phyloP scores from a whole-genome alignment of 2,329 filamentous ascomycete genomes.

The Fusarium brachygibbosum region DNA sequence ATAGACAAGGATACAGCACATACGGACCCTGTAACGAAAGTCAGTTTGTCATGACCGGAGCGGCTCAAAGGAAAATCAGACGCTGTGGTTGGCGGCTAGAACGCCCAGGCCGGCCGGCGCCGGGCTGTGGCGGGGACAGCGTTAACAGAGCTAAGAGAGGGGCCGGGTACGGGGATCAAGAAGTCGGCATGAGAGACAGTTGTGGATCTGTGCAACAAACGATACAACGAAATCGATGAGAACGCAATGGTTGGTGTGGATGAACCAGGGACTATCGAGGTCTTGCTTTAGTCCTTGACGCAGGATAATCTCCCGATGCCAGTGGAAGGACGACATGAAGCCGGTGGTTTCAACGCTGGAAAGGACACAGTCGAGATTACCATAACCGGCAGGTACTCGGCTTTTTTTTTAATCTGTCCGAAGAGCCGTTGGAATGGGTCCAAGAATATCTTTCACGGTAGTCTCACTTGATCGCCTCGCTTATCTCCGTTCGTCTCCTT shows the following conservation, averaged over 20 bases:
- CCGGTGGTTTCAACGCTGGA: slow-evolving; percentile 1
- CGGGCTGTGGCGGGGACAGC: slow-evolving; percentile 31
- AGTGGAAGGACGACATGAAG: slow-evolving; percentile 18
- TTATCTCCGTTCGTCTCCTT: slow-evolving; percentile 34
- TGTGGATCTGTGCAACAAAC: slow-evolving; percentile 43
- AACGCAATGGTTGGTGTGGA: slow-evolving; percentile 18
- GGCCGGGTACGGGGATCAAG: slow-evolving; percentile 19
- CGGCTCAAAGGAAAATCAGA: slow-evolving; percentile 11
- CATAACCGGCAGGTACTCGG: not conserved
- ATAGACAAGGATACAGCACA: slow-evolving; percentile 12
- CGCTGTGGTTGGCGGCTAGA: slow-evolving; percentile 25
- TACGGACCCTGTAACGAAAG: slow-evolving; percentile 21
- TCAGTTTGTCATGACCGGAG: slow-evolving; percentile 5
- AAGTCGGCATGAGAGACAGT: slow-evolving; percentile 38
- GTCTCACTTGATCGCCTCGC: slow-evolving; percentile 38
- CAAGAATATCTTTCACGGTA: slow-evolving; percentile 19
- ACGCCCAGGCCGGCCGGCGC: slow-evolving; percentile 23
- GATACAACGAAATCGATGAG: slow-evolving; percentile 10
- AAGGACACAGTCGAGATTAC: slow-evolving; percentile 5
- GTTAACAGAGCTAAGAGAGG: slow-evolving; percentile 30
- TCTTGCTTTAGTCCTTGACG: slow-evolving; percentile 18
- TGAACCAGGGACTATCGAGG: slow-evolving; percentile 15
- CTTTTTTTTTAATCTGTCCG: not conserved
- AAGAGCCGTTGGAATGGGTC: slow-evolving; percentile 6
- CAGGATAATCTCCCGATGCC: slow-evolving; percentile 10